Evolutionary conservation across 2,329 filamentous ascomycete species (phyloP).

Genomic region (Aspergillus persii): DNA sequence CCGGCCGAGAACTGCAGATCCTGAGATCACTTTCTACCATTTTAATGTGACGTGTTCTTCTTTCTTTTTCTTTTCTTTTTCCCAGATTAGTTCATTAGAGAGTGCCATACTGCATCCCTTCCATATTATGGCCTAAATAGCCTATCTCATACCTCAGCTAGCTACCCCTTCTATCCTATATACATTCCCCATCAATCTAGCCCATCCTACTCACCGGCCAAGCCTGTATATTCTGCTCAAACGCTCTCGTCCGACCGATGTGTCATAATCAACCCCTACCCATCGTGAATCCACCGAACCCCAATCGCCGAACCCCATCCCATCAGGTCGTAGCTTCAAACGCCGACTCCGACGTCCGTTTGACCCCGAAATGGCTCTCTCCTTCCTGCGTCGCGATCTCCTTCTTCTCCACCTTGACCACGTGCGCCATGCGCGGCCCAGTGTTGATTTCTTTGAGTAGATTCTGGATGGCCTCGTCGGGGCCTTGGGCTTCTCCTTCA

Average conservation of each 20-base stretch:
- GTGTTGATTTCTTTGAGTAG: slow-evolving; percentile 73
- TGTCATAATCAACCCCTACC: not conserved
- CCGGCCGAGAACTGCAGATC: not conserved
- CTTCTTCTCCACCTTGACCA: slow-evolving; percentile 70
- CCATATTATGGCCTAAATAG: not conserved
- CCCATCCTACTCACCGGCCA: not conserved
- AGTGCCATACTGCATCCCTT: not conserved
- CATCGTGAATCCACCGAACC: not conserved
- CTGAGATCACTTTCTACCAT: not conserved
- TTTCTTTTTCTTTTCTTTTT: no score
- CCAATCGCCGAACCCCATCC: not conserved
- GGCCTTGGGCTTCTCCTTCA: slow-evolving; percentile 82
- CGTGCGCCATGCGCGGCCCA: slow-evolving; percentile 70
- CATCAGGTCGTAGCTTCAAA: slow-evolving; percentile 14
- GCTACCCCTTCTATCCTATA: no score
- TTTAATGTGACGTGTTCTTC: no score
- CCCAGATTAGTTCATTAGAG: no score
- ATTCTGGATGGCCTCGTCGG: slow-evolving; percentile 60
- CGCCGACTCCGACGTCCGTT: slow-evolving; percentile 28
- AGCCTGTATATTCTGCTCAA: not conserved
- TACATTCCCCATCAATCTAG: not conserved
- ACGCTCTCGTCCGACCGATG: not conserved
- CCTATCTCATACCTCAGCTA: not conserved
- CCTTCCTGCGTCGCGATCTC: slow-evolving; percentile 64
- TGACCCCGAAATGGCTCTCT: slow-evolving; percentile 65